A percentile compares a stretch with the other conserved stretches of the same genome.
phyloP scores from a whole-genome alignment of 208 protist genomes.

The Acanthamoeba sp. region DNA sequence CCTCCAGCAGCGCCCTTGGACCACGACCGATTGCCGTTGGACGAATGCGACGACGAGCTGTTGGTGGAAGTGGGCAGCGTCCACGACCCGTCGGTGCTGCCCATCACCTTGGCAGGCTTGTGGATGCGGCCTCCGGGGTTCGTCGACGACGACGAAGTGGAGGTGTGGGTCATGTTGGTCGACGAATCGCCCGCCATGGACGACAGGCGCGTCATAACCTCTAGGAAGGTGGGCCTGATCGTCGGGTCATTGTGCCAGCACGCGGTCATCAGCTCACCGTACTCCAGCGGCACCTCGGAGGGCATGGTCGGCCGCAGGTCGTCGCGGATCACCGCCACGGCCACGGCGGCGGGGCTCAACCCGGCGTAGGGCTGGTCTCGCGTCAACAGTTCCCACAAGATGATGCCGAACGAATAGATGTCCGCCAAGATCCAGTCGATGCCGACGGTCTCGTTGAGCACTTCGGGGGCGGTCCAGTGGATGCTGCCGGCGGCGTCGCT shows the following conservation, averaged over 20 bases:
- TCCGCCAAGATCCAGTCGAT: conserved; percentile 63
- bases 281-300: not conserved
- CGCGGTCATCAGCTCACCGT: not conserved
- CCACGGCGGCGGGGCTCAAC: not conserved
- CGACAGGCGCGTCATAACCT: too few relatives aligned
- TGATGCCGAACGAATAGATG: conserved; percentile 85
- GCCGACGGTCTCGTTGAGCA: not conserved
- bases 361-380: conserved; percentile 6
- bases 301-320: not conserved
- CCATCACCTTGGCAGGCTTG: not conserved
- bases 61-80: too few relatives aligned
- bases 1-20: not conserved
- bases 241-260: not conserved
- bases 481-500: not conserved
- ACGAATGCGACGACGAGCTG: not conserved
- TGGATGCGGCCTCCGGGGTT: not conserved
- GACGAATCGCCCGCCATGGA: not conserved
- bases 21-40: not conserved
- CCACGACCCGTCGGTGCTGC: too few relatives aligned
- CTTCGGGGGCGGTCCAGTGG: conserved; percentile 17
- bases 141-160: not conserved
- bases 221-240: too few relatives aligned
- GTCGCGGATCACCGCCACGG: not conserved
- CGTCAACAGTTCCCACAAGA: conserved; percentile 85
- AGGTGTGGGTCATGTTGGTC: not conserved